Base-by-base conservation (phyloP, 106 monocot species). In the Iris macrosiphon region DNA sequence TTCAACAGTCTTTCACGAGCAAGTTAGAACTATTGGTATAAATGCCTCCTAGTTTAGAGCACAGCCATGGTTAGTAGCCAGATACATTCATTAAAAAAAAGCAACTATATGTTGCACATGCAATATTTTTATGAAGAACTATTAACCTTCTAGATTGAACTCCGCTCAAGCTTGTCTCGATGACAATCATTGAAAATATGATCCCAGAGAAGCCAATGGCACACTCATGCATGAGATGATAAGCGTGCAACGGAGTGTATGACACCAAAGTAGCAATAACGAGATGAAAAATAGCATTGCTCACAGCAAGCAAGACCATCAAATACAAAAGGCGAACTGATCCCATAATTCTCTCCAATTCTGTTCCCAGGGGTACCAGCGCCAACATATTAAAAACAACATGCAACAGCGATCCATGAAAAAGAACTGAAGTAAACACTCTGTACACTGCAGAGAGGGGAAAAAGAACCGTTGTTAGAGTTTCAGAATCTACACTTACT, bases 361-460 rank as follows among this genome's bases (percentile, higher is more conserved):
- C 86, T 12, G 76, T 53, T 11, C 92, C 92, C 62, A 87, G 52
- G 35, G 92, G 79, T 31, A 92, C 76, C 40, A 92, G 52, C 47
- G 92, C 82, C 73, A 92, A 31, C 92, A 92, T 92, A 66, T 92
- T 92, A 55, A 92, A 92, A 61, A 79, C 45, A 57, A 92, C 67
- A 66, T 92, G 92, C 45, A 92, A 71, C 23, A 92, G 42, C n/a
- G 82, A 86, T 11, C 76, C 92, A 83, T 92, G 92, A 66, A 92
- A 86, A 31, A 87, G 41, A 68, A 79, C 71, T 20, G 91, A 63
- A 25, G 85, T 79, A 65, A 76, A 92, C 35, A 86, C 72, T 69
- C 95, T 89, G 77, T 96, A 96, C 13, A 89, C 89, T 96, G 77
- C 46, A 79, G 51, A 22, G 63, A 52, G 40, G 7, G 31, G 26